A percentile compares a stretch with the other conserved stretches of the same genome.
Conservation (phyloP, 768 basidiomycete genomes). For the Porphyrellus cyaneotinctus region DNA sequence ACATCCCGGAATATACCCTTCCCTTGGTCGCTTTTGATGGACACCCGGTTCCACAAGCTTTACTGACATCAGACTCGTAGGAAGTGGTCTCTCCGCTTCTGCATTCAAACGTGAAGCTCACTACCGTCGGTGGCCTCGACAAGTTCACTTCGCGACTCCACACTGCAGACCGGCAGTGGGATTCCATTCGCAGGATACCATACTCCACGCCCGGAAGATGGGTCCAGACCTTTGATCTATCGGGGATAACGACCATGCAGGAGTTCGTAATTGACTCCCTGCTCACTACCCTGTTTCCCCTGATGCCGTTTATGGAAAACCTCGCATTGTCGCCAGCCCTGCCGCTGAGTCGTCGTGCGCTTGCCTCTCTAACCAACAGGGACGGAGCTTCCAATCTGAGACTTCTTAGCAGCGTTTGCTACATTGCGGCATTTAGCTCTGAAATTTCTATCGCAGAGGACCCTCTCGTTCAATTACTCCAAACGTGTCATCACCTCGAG, state of each 20-base stretch:
- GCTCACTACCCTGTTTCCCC: conserved; percentile 59
- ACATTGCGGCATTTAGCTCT: conserved; percentile 35
- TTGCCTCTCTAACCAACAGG: conserved; percentile 49
- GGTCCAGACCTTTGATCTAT: conserved; percentile 74
- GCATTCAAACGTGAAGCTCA: conserved; percentile 52
- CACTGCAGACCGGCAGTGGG: conserved; percentile 75
- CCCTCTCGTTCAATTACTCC: conserved; percentile 54
- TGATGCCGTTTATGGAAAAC: conserved; percentile 59
- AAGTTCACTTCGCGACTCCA: conserved; percentile 57
- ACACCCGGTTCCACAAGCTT: neutral
- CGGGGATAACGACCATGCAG: conserved; percentile 45
- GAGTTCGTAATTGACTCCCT: conserved; percentile 57
- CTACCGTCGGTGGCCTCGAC: conserved; percentile 42
- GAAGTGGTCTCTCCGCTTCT: conserved; percentile 63
- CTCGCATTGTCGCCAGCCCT: conserved; percentile 55
- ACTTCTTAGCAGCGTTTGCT: conserved; percentile 52
- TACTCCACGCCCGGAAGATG: conserved; percentile 87
- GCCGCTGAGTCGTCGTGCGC: conserved; percentile 55
- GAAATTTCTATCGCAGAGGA: conserved; percentile 39
- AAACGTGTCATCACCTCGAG: conserved; percentile 53
- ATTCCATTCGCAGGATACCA: conserved; percentile 81
- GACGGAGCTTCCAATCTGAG: conserved; percentile 49
- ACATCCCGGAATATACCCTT: neutral
- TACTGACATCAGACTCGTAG: conserved; percentile 36
- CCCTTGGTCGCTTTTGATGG: conserved; percentile 2